These are phyloP conservation scores for Panaeolus cyanescens DNA, from an alignment of 768 basidiomycete species.

Conservation along the genomic window DNA sequence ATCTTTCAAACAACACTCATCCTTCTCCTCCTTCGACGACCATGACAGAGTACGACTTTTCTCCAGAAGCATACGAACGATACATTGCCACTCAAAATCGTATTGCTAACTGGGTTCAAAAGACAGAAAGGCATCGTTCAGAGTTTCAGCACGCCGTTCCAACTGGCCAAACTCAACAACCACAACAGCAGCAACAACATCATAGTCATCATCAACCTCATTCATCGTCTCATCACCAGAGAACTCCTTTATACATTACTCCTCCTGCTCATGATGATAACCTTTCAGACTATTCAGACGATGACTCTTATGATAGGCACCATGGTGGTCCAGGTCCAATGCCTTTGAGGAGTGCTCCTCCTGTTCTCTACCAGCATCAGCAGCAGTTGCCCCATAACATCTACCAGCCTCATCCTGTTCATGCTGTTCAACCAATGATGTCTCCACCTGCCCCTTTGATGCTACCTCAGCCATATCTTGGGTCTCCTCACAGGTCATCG, in stretches of 20 bases:
- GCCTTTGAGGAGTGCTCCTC: constrained; percentile 13
- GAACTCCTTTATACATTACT: constrained; percentile 13
- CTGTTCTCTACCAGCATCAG: constrained; percentile 10
- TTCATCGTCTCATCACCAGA: constrained; percentile 9
- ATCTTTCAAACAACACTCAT: background rate
- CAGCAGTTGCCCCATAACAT: constrained; percentile 19
- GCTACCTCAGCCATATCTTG: constrained; percentile 17
- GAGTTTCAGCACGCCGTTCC: constrained; percentile 28
- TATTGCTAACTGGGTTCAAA: constrained; percentile 51
- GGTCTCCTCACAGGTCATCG: constrained; percentile 12
- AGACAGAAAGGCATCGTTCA: constrained; percentile 41
- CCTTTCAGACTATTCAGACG: constrained; percentile 24
- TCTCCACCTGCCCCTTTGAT: constrained; percentile 20
- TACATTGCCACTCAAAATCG: constrained; percentile 46
- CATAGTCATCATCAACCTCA: background rate
- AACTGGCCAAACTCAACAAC: constrained; percentile 10
- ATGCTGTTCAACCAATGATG: constrained; percentile 17
- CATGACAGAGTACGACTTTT: constrained; percentile 67
- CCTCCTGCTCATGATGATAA: constrained; percentile 19
- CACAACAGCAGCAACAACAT: constrained; percentile 5
- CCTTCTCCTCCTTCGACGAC: constrained; percentile 5
- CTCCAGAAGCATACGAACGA: constrained; percentile 55
- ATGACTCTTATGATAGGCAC: constrained; percentile 17
- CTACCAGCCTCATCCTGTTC: constrained; percentile 14
- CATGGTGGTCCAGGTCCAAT: constrained; percentile 25